These are phyloP conservation scores for Ustilago curta DNA, from an alignment of 1,284 basidiomycete genomes.

Conservation along the genomic window DNA sequence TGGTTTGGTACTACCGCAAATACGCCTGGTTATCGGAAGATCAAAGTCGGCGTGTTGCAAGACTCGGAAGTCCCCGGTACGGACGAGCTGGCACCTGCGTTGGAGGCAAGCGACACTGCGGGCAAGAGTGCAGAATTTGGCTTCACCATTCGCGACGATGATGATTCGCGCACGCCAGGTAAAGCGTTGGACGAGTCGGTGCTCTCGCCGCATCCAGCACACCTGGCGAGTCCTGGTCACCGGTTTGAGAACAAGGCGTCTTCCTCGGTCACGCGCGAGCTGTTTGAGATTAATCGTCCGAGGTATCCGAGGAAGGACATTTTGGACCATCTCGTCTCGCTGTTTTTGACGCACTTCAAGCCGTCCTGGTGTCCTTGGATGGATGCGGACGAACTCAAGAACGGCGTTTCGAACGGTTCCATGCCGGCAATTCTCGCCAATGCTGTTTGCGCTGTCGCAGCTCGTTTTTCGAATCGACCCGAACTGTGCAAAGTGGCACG, in stretches of 20 bases:
- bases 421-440: slow-evolving; percentile 62
- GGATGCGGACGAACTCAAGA: slow-evolving; percentile 50
- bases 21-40: slow-evolving; percentile 61
- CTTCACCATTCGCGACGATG: slow-evolving; percentile 45
- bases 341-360: slow-evolving; percentile 57
- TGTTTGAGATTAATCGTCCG: slow-evolving; percentile 60
- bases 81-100: slow-evolving; percentile 35
- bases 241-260: slow-evolving; percentile 41
- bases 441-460: slow-evolving; percentile 57
- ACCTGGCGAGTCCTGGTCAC: slow-evolving; percentile 20
- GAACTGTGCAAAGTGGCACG: slow-evolving; percentile 51
- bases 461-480: slow-evolving; percentile 52
- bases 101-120: slow-evolving; percentile 19
- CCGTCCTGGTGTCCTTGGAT: slow-evolving; percentile 60
- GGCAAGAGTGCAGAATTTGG: slow-evolving; percentile 21
- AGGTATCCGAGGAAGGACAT: slow-evolving; percentile 55
- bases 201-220: slow-evolving; percentile 33
- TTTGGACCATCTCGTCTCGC: slow-evolving; percentile 49
- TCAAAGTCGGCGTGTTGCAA: slow-evolving; percentile 61
- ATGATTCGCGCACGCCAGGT: slow-evolving; percentile 28
- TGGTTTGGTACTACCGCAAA: slow-evolving; percentile 65
- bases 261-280: slow-evolving; percentile 54
- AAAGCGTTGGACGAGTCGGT: slow-evolving; percentile 31
- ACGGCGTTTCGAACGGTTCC: slow-evolving; percentile 44
- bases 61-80: slow-evolving; percentile 49